These are phyloP conservation scores for Pinus tabuliformis DNA, from an alignment of 75 land plant genomes.

Conservation along the genomic window DNA sequence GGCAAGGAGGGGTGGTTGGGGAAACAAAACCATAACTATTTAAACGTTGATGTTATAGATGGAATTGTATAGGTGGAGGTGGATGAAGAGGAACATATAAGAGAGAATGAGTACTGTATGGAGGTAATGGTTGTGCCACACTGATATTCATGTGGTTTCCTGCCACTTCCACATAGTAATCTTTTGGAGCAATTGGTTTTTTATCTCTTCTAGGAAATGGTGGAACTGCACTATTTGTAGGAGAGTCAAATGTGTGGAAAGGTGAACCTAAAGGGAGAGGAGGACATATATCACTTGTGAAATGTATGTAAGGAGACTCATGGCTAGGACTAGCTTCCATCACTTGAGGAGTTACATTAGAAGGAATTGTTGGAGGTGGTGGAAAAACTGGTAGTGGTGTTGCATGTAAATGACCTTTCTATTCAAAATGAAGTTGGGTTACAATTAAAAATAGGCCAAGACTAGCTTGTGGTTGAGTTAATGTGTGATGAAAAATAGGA, in stretches of 20 bases:
- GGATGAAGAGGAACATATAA: conserved; percentile 5
- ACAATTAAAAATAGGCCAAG: background rate
- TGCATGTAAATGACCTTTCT: conserved; percentile 25
- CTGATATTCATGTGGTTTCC: background rate
- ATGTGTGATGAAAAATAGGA: conserved; percentile 11
- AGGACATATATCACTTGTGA: conserved; percentile 25
- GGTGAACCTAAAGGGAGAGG: background rate
- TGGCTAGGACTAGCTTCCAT: background rate
- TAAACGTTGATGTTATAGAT: conserved; percentile 23
- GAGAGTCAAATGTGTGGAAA: too few relatives aligned
- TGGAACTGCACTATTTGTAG: too few relatives aligned
- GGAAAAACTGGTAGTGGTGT: conserved; percentile 77
- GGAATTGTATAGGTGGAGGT: conserved; percentile 27
- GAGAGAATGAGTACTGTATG: background rate
- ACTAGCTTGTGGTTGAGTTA: conserved; percentile 23
- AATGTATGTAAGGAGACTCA: conserved; percentile 11
- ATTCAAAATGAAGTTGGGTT: conserved; percentile 27
- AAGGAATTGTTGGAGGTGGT: conserved; percentile 39
- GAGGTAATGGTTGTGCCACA: background rate
- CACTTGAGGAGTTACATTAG: conserved; percentile 26
- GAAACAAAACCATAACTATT: conserved; percentile 12
- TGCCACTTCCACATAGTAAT: background rate
- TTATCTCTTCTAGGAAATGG: too few relatives aligned
- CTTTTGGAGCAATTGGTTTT: background rate
- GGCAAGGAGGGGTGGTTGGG: conserved; percentile 12